phyloP scores from a whole-genome alignment of 768 basidiomycete species.

The Boletus insuetus region DNA sequence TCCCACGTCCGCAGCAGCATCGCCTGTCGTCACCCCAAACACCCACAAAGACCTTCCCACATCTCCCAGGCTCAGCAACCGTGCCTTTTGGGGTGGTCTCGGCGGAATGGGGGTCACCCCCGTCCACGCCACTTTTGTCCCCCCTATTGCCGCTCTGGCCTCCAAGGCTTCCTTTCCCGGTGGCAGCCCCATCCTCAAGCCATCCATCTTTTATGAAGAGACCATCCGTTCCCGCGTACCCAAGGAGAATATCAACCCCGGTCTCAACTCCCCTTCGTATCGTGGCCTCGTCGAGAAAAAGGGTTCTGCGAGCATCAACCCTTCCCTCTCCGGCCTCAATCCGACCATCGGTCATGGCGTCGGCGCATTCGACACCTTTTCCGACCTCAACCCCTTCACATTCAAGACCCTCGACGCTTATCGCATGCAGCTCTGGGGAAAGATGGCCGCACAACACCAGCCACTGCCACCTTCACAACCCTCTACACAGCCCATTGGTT shows the following conservation, averaged over 20 bases:
- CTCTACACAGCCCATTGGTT: conserved; percentile 30
- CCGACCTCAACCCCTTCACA: conserved; percentile 80
- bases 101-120: conserved; percentile 72
- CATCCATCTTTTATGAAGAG: conserved; percentile 32
- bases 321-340: conserved; percentile 29
- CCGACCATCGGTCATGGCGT: conserved; percentile 23
- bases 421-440: conserved; percentile 90
- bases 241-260: conserved; percentile 28
- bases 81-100: conserved; percentile 81
- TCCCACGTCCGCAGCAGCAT: conserved; percentile 17
- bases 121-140: conserved; percentile 80
- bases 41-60: conserved; percentile 75
- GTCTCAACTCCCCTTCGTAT: conserved; percentile 18
- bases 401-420: conserved; percentile 84
- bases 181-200: conserved; percentile 30
- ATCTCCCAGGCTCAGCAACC: conserved; percentile 49
- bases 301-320: conserved; percentile 30
- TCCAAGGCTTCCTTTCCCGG: conserved; percentile 22
- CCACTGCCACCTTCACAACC: conserved; percentile 32
- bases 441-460: conserved; percentile 76
- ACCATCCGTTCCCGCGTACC: conserved; percentile 21
- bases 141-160: conserved; percentile 50
- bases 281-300: conserved; percentile 31
- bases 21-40: conserved; percentile 56
- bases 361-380: conserved; percentile 70